Evolutionary conservation across 73 alveolate genomes (phyloP).

Genomic region (Symbiodinium pilosum): DNA sequence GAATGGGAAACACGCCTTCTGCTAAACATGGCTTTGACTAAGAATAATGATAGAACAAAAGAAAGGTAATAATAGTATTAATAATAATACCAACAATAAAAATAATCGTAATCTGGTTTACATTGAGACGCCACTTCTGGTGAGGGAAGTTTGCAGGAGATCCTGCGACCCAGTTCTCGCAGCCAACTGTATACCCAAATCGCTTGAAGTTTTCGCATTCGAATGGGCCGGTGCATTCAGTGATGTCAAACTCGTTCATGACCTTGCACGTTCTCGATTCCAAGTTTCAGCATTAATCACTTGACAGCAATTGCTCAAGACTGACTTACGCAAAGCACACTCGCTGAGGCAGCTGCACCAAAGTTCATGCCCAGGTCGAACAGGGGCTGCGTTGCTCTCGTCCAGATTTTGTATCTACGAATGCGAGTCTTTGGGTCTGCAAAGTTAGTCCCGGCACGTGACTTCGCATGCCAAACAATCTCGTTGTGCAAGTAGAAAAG

Average conservation of each 20-base stretch:
- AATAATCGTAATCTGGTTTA: too few species aligned
- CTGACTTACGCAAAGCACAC: neutral
- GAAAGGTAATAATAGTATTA: too few species aligned
- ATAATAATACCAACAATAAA: too few species aligned
- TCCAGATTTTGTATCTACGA: slow-evolving; percentile 48
- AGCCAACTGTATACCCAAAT: slow-evolving; percentile 91
- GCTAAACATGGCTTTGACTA: too few species aligned
- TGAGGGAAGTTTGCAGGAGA: slow-evolving; percentile 67
- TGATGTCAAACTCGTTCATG: slow-evolving; percentile 90
- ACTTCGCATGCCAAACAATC: slow-evolving; percentile 88
- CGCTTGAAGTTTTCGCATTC: slow-evolving; percentile 82
- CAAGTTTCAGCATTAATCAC: neutral
- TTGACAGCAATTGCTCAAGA: too few species aligned
- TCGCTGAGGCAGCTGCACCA: neutral
- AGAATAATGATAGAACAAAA: too few species aligned
- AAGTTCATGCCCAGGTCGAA: slow-evolving; percentile 89
- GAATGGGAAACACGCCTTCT: neutral
- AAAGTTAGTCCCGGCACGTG: slow-evolving; percentile 61
- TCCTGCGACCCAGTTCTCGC: slow-evolving; percentile 88
- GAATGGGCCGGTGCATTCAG: slow-evolving; percentile 87
- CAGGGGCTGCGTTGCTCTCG: slow-evolving; percentile 72
- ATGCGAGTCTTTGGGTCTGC: slow-evolving; percentile 87
- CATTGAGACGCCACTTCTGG: slow-evolving; percentile 81
- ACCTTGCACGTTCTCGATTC: neutral
- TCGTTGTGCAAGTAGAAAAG: slow-evolving; percentile 73